phyloP scores from a whole-genome alignment of 139 green algal genomes.

The Diplosphaera chodatii region DNA sequence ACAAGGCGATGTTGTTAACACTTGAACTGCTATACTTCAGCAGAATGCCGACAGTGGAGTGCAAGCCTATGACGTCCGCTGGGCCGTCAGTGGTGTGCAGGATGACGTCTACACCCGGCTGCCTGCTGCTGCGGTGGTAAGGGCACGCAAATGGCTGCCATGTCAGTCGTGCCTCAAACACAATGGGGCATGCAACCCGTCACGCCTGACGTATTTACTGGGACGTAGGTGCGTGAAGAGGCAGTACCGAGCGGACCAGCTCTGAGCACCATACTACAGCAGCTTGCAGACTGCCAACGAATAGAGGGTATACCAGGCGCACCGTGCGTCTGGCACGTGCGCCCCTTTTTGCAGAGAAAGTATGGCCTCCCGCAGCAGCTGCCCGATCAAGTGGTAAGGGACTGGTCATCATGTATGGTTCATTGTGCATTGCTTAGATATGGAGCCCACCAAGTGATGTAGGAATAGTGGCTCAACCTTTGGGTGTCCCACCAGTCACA shows the following conservation, averaged over 20 bases:
- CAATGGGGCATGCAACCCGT: too few species aligned
- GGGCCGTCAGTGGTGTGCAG: conserved; percentile 1
- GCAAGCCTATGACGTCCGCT: conserved; percentile 23
- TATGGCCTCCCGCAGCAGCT: conserved; percentile 19
- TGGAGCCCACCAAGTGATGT: too few species aligned
- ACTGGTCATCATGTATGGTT: too few species aligned
- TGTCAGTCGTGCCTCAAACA: too few species aligned
- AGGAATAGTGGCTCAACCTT: too few species aligned
- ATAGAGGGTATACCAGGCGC: conserved; percentile 30
- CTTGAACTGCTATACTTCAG: too few species aligned
- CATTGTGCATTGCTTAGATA: too few species aligned
- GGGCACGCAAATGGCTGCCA: too few species aligned
- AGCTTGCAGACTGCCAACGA: background rate
- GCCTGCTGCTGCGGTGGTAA: background rate
- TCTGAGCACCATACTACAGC: conserved; percentile 2
- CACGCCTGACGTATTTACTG: too few species aligned
- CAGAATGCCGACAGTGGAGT: too few species aligned
- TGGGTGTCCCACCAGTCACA: too few species aligned
- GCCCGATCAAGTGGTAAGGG: conserved; percentile 17
- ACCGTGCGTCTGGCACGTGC: conserved; percentile 25
- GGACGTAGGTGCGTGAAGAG: background rate
- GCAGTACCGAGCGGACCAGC: background rate
- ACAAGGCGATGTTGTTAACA: too few species aligned
- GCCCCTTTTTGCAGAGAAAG: conserved; percentile 3
- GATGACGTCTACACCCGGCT: background rate